Evolutionary conservation across 2,329 filamentous ascomycete genomes (phyloP).

Genomic region (Fusarium nygamai): DNA sequence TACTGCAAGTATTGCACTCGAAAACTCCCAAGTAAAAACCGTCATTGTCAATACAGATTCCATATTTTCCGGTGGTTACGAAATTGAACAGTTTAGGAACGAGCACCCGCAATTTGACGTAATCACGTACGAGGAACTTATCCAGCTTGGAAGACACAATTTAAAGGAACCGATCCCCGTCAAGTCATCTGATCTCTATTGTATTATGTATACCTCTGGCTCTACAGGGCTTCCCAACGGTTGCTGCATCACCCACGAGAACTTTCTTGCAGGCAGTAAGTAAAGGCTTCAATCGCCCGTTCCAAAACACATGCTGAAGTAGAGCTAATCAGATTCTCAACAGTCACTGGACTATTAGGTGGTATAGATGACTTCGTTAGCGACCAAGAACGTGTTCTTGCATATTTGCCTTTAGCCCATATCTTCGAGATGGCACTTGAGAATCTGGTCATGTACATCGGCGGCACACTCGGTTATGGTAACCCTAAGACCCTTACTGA

Average conservation of each 20-base stretch:
- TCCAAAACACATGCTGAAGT: constrained; percentile 38
- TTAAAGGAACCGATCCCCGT: constrained; percentile 77
- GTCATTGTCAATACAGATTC: constrained; percentile 70
- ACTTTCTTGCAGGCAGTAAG: constrained; percentile 75
- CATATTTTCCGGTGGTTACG: constrained; percentile 59
- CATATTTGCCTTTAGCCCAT: constrained; percentile 93
- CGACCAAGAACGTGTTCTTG: constrained; percentile 81
- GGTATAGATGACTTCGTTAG: constrained; percentile 83
- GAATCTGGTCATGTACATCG: constrained; percentile 88
- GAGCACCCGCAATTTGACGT: constrained; percentile 64
- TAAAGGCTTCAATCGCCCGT: background rate
- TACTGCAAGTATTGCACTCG: constrained; percentile 54
- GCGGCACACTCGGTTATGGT: constrained; percentile 92
- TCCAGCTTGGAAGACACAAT: constrained; percentile 70
- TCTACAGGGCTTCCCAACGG: constrained; percentile 92
- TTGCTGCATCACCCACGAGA: constrained; percentile 82
- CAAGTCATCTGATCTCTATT: constrained; percentile 80
- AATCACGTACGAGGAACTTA: constrained; percentile 64
- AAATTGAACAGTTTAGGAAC: constrained; percentile 65
- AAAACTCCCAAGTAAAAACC: constrained; percentile 66
- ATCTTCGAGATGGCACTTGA: constrained; percentile 98
- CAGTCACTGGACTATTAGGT: constrained; percentile 80
- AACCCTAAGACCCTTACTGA: constrained; percentile 92
- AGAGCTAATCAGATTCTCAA: constrained; percentile 41
- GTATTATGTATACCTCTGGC: constrained; percentile 87